Evolutionary conservation across 345 rosid genomes (phyloP).

Genomic region (Salix suchowensis): DNA sequence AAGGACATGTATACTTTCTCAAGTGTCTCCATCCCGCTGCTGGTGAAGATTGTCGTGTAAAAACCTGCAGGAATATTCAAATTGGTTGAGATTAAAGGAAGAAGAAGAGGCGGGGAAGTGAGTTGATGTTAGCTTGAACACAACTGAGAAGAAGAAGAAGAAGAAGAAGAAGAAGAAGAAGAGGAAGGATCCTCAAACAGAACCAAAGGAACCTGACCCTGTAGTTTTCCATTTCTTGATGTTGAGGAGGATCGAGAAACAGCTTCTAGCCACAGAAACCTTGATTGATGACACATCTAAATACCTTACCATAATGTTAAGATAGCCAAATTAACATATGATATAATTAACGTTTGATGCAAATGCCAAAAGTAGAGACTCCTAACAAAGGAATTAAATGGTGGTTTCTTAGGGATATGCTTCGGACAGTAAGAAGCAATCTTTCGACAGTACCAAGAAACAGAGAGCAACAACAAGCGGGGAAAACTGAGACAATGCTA

Average conservation of each 20-base stretch:
- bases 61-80: not conserved
- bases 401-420: too few species aligned
- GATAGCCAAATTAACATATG: too few species aligned
- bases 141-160: not conserved
- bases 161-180: not conserved
- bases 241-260: too few species aligned
- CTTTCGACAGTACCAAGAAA: too few species aligned
- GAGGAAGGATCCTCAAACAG: not conserved
- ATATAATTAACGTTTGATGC: too few species aligned
- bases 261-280: not conserved
- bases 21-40: not conserved
- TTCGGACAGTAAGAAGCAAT: too few species aligned
- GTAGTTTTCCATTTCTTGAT: not conserved
- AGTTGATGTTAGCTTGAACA: not conserved
- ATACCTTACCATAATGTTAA: too few species aligned
- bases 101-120: too few species aligned
- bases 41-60: not conserved
- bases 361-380: too few species aligned
- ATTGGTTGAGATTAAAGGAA: not conserved
- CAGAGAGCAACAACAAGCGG: too few species aligned
- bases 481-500: too few species aligned
- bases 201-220: not conserved
- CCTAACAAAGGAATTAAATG: too few species aligned
- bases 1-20: not conserved
- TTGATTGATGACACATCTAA: not conserved